Base-by-base conservation (phyloP, 306 rosid species). In the Cotoneaster glaucophyllus region DNA sequence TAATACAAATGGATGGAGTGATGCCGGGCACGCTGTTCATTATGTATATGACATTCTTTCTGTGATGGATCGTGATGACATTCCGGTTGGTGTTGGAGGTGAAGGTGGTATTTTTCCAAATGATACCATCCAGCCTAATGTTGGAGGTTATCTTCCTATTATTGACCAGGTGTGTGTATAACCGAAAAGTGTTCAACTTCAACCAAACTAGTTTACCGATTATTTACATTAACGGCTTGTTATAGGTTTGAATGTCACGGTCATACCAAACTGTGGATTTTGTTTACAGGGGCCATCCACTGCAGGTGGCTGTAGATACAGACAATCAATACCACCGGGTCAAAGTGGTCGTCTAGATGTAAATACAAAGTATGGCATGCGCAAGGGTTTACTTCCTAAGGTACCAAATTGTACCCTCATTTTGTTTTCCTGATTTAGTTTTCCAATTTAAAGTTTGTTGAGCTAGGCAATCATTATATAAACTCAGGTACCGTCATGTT, bases 101-200 rank as follows among this genome's bases (percentile, higher is more conserved):
- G 96, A 90, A 28, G 96, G 96, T 64, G 93, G 87, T 59, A 88
- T 90, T 69, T 67, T 57, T 29, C 75, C 67, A 3, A 48, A 89
- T 69, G 87, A 84, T 59, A 82, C 88, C 69, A 78, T 89, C 24
- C 86, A 69, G 12, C 84, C 90, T 24, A 58, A 88, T 69, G 90
- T 92, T 64, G 93, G 97, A 66, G 97, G 97, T 11, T 92, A 86
- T 75, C 89, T 86, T 69, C 92, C 97, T 44, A 80, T 92, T 7
- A 84, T 88, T 70, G 97, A 92, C 68, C 97, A 88, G 88, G 95
- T 71, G 14, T 67, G 29, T 39, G 2, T 64, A 3, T 41, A 4
- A 12, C 26, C 11, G 7, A 13, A 39, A 26, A 63, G 7, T 14
- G 44, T 39, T 63, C 41, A 3, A 15, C 41, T 24, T 39, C 44